Base-by-base conservation (phyloP, 148 eudicot species). In the Heliosperma pusillum region DNA sequence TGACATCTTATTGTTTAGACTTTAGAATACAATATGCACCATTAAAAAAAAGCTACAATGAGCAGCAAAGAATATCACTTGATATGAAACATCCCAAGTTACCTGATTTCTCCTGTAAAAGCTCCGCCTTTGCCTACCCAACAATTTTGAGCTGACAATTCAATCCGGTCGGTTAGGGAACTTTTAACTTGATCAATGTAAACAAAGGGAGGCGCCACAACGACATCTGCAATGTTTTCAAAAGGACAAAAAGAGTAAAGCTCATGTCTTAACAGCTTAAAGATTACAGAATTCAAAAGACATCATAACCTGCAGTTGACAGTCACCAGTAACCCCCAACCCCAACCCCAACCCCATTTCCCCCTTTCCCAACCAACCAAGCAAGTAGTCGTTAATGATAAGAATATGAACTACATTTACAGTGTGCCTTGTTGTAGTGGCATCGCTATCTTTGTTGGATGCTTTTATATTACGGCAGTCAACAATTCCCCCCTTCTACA, bases 71-170 rank as follows among this genome's bases (percentile, higher is more conserved):
- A 57, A 1, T n/a, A 22, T 10, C 11, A 4, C 62, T 22, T 40
- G 26, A 67, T 11, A 10, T 7, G 61, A 45, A n/a, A 56, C 36
- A 68, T 59, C 56, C 11, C n/a, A 24, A 40, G 21, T 61, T 75
- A 91, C 98, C 98, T 94, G 89, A 94, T 94, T 85, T 94, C 98
- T 79, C 98, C 98, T 1, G 98, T 94, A 78, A 89, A 94, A 74
- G 97, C 97, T 71, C 98, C 98, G 79, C 97, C 98, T 81, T 94
- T 94, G 42, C 93, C 93, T 61, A 85, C 86, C 98, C 98, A 94
- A 80, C 93, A 91, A 80, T 94, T 94, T 79, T 94, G 98, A 36
- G 90, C 98, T 71, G 98, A 86, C 80, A 94, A 81, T 85, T 91
- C 97, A 22, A 94, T 83, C 58, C 91, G 88, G 73, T 80, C 89